Base-by-base conservation (phyloP, 2,329 filamentous ascomycete genomes). In the Coniella vitis region DNA sequence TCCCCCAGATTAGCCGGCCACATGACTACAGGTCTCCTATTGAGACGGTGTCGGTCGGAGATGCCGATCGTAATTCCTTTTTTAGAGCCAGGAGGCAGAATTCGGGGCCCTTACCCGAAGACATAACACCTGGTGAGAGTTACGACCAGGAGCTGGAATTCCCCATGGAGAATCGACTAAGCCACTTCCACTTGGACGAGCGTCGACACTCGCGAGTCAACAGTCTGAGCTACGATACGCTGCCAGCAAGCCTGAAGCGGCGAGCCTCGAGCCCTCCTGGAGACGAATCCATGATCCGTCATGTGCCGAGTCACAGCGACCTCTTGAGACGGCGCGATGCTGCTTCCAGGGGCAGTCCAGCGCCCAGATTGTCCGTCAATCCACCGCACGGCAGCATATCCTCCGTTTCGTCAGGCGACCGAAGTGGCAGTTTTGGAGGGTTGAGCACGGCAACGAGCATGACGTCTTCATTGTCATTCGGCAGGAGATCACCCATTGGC, bases 231-330 rank as follows among this genome's bases (percentile, higher is more conserved):
- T 54, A 43, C 45, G 67, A 70, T 21, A 67, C 64, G 52, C 66
- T 73, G 37, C 61, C 69, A 2, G 59, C 63, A 8, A 74, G 76
- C 7, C 72, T 72, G 52, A 81, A 81, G 63, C 71, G 78, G 40
- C 69, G 77, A 35, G 77, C 77, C 2, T 76, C 75, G 0, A 80
- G 76, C 21, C 76, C 77, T 1, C 73, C 70, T 0, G 65, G 67
- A 3, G 74, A 75, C 10, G 75, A 78, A 22, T 60, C 68, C 7
- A 57, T 66, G 16, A 56, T 69, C n/a, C 65, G 67, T 48, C 63
- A 59, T 14, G 60, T 70, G 25, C 51, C 65, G 2, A 63, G 65
- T 25, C 67, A 70, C 22, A 66, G 64, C 40, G 75, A 77, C 32
- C 57, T 70, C 49, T 56, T 71, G 37, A 70, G 75, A 49, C 72